Evolutionary conservation across 768 basidiomycete species (phyloP).

Genomic region (Hygrophorus pudorinus): DNA sequence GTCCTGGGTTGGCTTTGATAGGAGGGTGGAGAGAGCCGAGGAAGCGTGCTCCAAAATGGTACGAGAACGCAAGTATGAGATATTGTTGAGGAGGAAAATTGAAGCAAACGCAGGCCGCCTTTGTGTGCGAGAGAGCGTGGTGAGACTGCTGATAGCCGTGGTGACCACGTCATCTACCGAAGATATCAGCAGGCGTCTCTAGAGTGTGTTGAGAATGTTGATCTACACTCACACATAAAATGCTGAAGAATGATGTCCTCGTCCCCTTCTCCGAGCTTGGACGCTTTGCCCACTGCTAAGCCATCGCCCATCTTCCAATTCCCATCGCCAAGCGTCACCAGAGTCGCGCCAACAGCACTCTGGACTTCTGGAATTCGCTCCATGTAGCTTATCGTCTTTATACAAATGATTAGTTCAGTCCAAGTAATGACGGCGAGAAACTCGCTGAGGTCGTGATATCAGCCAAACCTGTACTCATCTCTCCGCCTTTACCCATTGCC

Average conservation of each 20-base stretch:
- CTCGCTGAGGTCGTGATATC: slow-evolving; percentile 50
- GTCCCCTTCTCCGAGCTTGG: slow-evolving; percentile 41
- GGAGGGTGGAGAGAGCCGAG: slow-evolving; percentile 33
- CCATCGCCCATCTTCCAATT: slow-evolving; percentile 93
- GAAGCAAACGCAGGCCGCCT: slow-evolving; percentile 57
- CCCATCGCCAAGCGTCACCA: slow-evolving; percentile 70
- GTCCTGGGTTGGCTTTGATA: slow-evolving; percentile 56
- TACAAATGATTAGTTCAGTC: not conserved
- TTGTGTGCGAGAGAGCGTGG: slow-evolving; percentile 49
- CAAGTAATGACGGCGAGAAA: slow-evolving; percentile 4
- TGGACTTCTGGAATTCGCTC: slow-evolving; percentile 62
- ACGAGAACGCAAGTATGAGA: slow-evolving; percentile 55
- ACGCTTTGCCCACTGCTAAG: slow-evolving; percentile 44
- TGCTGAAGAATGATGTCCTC: slow-evolving; percentile 61
- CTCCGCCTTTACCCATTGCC: slow-evolving; percentile 42
- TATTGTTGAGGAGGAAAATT: slow-evolving; percentile 74
- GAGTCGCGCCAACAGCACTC: slow-evolving; percentile 52
- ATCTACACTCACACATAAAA: slow-evolving; percentile 48
- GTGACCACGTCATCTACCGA: slow-evolving; percentile 62
- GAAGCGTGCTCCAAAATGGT: slow-evolving; percentile 44
- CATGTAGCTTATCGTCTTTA: slow-evolving; percentile 58
- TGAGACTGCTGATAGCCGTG: slow-evolving; percentile 51
- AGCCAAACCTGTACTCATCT: slow-evolving; percentile 53
- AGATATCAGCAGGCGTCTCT: not conserved
- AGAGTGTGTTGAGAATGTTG: not conserved